Conservation (phyloP, 805 yeast species). For the Saccharomycopsis babjevae region DNA sequence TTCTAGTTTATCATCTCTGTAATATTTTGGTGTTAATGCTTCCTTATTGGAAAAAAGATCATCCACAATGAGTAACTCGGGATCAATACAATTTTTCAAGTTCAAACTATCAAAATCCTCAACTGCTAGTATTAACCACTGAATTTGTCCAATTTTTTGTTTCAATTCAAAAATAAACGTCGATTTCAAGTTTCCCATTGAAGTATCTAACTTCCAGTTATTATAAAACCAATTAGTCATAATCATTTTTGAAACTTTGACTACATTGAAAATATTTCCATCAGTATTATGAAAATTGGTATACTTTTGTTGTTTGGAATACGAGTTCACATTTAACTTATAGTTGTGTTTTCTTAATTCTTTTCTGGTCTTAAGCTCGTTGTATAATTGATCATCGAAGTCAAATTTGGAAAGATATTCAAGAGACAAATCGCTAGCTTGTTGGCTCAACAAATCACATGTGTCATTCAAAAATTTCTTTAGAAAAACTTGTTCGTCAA, state of each 20-base stretch:
- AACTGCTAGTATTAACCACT: constrained; percentile 29
- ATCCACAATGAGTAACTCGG: not conserved
- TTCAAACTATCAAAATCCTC: constrained; percentile 21
- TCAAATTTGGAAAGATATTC: constrained; percentile 11
- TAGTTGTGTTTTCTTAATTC: not conserved
- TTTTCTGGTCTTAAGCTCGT: not conserved
- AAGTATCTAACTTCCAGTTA: constrained; percentile 32
- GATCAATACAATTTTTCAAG: constrained; percentile 4
- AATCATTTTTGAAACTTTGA: constrained; percentile 26
- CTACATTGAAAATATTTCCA: not conserved
- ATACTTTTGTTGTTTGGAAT: not conserved
- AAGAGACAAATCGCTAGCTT: constrained; percentile 4
- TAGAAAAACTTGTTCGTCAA: constrained; percentile 30
- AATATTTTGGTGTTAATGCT: not conserved
- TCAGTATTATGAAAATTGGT: not conserved
- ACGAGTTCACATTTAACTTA: not conserved
- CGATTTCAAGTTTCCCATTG: constrained; percentile 26
- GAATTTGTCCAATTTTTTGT: constrained; percentile 30
- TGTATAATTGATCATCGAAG: not conserved
- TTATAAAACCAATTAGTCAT: constrained; percentile 31
- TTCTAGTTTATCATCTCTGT: not conserved
- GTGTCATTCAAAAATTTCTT: constrained; percentile 34
- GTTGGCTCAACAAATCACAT: constrained; percentile 24
- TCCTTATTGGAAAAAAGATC: not conserved
- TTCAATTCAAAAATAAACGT: constrained; percentile 29